Conservation (phyloP, 164 flowering plant species). For the Chimonanthus salicifolius region DNA sequence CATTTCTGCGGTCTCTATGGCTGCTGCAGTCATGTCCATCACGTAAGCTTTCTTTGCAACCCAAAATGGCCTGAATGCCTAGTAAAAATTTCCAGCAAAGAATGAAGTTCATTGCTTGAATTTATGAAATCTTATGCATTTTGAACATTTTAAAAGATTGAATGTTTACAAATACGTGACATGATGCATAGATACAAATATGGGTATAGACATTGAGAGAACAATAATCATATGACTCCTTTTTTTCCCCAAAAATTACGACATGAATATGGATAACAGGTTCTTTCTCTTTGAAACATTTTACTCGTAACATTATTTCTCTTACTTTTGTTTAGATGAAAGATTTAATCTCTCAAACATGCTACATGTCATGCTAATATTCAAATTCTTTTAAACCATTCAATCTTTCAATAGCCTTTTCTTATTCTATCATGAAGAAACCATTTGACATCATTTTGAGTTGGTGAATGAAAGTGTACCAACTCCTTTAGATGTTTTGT, state of each 20-base stretch:
- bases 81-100: background rate
- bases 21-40: conserved; percentile 64
- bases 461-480: background rate
- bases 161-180: background rate
- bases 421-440: background rate
- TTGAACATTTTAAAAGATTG: background rate
- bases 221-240: too few relatives aligned
- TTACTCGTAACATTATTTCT: too few relatives aligned
- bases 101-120: background rate
- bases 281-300: too few relatives aligned
- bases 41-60: conserved; percentile 30
- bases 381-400: background rate
- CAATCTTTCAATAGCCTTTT: background rate
- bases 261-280: too few relatives aligned
- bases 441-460: too few relatives aligned
- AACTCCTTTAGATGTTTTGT: background rate
- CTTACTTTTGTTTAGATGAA: too few relatives aligned
- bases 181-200: too few relatives aligned
- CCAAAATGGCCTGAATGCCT: background rate
- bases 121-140: background rate
- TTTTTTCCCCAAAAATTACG: too few relatives aligned
- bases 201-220: too few relatives aligned
- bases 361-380: background rate
- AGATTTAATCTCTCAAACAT: too few relatives aligned
- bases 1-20: conserved; percentile 47